Evolutionary conservation across 2,329 filamentous ascomycete species (phyloP), one percentile per base, ranked within the genome.

Genomic region (Penicillium sumatraense): DNA sequence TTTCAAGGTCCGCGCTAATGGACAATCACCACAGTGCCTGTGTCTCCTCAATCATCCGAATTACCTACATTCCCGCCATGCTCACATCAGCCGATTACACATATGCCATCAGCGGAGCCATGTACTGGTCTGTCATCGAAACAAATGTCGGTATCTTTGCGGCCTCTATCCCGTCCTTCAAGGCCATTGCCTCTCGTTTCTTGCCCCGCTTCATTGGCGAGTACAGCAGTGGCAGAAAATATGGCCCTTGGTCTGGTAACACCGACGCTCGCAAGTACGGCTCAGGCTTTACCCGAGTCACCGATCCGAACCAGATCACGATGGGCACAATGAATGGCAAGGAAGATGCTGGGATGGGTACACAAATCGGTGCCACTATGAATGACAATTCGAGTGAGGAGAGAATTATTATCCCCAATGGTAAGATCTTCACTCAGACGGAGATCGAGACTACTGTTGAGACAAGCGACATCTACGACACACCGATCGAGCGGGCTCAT

Each of bases 91-190:
- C 61, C 10, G 73, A 75, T 49, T 60, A 65, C 16, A 75, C 72
- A 20, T 74, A 71, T 57, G 72, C 67, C 40, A 74, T 74, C 54
- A 69, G 71, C 31, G 68, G 68, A 26, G 73, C 78, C 42, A 79
- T 80, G 72, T 78, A 79, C 58, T 78, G 75, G 75, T 75, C 74
- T 8, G 68, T 75, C 7, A 75, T 77, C 52, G 75, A 78, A 51
- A 71, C 73, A 56, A 77, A 77, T 57, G 60, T 76, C 36, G 75
- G 71, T 21, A 77, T 78, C 51, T 65, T 78, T n/a, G 74, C 74
- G 33, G 70, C 74, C 29, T 78, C 73, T 5, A 74, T 77, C 16
- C 75, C 75, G 0, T 74, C 73, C 20, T 73, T 77, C 66, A 76
- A 75, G 26, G 70, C 72, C 16, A 68, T 77, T 31, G 70, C 71